Evolutionary conservation across 345 rosid genomes (phyloP), one percentile per base, ranked within the genome.

Genomic region (Arabis alpina): DNA sequence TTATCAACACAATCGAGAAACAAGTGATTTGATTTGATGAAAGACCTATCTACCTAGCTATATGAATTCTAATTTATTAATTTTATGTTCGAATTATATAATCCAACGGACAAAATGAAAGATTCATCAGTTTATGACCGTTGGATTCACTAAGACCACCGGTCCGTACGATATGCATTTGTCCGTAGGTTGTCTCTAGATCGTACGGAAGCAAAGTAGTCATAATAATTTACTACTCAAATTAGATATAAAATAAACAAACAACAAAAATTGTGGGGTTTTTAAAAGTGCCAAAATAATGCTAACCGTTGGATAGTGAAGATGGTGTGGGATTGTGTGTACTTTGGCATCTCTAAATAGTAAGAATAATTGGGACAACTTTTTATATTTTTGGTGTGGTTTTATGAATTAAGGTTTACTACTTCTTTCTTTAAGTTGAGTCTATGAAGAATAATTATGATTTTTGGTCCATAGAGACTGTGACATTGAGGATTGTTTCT

Each of bases 281-380:
- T 19, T 49, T 28, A 61, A 60, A 12, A 61, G 41, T 36, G 7
- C 66, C 66, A 76, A 76, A 68, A 68, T 10, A 61, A 55, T 69
- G 79, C 59, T 62, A 69, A 49, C 75, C 74, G 74, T 75, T 62
- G 60, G 74, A 75, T 75, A 41, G 24, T 28, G 49, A 16, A 69
- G 52, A 52, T 15, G 40, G 32, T 32, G 32, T 32, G 60, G 16
- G 25, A 7, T 50, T 66, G 51, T 61, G 63, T 54, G 68, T 54
- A 75, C 78, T 68, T 67, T 59, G 55, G 23, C 23, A 48, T 54
- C 74, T 67, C 73, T 44, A 67, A 44, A 9, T 61, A 32, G 75
- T 40, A 75, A 69, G 6, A 62, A 62, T 51, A 61, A 16, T 37
- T 52, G 68, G 28, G 48, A 47, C 44, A 67, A 15, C 19, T 53